phyloP scores from a whole-genome alignment of 352 stramenopile genomes.

The Globisporangium iwayamae region DNA sequence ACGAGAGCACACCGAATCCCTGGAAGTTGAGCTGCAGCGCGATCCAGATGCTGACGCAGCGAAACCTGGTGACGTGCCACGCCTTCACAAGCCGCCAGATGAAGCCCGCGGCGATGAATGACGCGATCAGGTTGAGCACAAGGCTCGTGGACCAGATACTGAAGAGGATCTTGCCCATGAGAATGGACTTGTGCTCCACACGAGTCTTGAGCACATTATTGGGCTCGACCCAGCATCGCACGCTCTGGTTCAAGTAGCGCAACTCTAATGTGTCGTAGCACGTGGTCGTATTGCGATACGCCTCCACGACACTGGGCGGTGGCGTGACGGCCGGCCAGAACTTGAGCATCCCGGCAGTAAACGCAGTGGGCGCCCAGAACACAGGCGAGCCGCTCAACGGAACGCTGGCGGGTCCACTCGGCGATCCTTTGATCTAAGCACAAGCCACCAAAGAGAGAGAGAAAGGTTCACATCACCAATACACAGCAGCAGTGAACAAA shows the following conservation, averaged over 20 bases:
- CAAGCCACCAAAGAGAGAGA: neutral
- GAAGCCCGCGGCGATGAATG: conserved; percentile 25
- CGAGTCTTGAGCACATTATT: conserved; percentile 18
- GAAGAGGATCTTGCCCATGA: conserved; percentile 29
- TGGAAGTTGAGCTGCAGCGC: conserved; percentile 36
- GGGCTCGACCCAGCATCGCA: conserved; percentile 37
- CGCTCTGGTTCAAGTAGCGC: conserved; percentile 32
- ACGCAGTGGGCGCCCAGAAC: conserved; percentile 24
- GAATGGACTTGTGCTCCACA: conserved; percentile 21
- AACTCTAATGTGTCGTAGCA: conserved; percentile 35
- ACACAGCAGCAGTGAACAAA: neutral
- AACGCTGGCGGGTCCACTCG: conserved; percentile 12
- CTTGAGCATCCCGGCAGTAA: conserved; percentile 22
- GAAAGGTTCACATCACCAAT: neutral
- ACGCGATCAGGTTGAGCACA: conserved; percentile 31
- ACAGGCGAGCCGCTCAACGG: conserved; percentile 23
- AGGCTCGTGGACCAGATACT: conserved; percentile 42
- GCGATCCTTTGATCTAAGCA: conserved; percentile 17
- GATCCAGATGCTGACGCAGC: conserved; percentile 26
- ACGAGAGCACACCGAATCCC: conserved; percentile 29
- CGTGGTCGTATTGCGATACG: conserved; percentile 25
- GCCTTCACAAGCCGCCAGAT: conserved; percentile 20
- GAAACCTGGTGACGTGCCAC: conserved; percentile 23
- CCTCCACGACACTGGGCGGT: conserved; percentile 29
- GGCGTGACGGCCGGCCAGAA: conserved; percentile 30